These are phyloP conservation scores for Ustanciosporium gigantosporum DNA, from an alignment of 1,284 basidiomycete species.

Conservation along the genomic window DNA sequence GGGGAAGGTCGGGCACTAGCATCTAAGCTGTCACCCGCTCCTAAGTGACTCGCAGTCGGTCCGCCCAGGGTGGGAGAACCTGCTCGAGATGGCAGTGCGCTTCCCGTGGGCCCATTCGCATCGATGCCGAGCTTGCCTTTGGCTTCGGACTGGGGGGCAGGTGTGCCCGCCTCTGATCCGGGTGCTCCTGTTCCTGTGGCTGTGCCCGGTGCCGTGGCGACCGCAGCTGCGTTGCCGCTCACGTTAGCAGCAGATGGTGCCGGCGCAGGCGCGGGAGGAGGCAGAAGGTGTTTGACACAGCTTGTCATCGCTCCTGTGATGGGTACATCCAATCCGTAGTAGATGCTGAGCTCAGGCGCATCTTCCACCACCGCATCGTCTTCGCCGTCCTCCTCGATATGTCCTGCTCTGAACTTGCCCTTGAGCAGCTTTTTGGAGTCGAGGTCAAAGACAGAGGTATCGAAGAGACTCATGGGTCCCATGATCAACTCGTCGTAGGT, in stretches of 20 bases:
- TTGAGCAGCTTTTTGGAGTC: constrained; percentile 68
- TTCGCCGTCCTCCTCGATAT: constrained; percentile 27
- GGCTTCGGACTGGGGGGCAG: constrained; percentile 5
- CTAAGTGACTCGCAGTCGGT: constrained; percentile 1
- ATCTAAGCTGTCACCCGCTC: constrained; percentile 9
- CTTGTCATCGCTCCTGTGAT: constrained; percentile 53
- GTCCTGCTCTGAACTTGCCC: constrained; percentile 9
- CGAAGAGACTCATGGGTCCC: constrained; percentile 89
- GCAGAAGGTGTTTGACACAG: constrained; percentile 40
- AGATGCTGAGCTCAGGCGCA: constrained; percentile 21
- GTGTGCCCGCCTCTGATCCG: constrained; percentile 22
- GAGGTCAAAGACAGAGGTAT: constrained; percentile 87
- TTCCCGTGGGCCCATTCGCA: neutral
- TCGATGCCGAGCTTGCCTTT: constrained; percentile 7
- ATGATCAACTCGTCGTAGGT: constrained; percentile 95
- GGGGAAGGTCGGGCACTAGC: constrained; percentile 29
- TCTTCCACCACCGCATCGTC: constrained; percentile 43
- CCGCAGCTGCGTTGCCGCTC: neutral
- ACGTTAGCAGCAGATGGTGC: constrained; percentile 7
- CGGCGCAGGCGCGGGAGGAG: constrained; percentile 14
- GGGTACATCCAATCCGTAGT: constrained; percentile 23
- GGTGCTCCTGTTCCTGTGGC: constrained; percentile 12
- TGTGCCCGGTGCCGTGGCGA: constrained; percentile 5
- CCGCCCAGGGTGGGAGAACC: constrained; percentile 3
- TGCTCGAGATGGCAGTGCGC: constrained; percentile 17